These are phyloP conservation scores for Globisporangium nunn DNA, from an alignment of 352 stramenopile genomes.

Conservation along the genomic window DNA sequence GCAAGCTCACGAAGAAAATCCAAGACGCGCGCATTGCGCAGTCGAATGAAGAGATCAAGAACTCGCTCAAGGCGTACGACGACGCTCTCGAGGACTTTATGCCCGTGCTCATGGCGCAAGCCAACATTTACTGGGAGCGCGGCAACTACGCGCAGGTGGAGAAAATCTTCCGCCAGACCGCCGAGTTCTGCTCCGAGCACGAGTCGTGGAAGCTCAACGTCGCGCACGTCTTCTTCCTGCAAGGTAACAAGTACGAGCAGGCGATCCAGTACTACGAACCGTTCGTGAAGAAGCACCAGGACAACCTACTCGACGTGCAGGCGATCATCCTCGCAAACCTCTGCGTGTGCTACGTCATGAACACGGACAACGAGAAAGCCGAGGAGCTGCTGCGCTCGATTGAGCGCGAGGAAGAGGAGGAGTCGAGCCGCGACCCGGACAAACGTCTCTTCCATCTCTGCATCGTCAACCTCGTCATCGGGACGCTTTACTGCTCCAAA, in stretches of 20 bases:
- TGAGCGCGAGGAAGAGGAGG: constrained; percentile 92
- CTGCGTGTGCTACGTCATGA: constrained; percentile 97
- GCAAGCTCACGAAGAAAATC: constrained; percentile 93
- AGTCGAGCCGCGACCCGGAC: constrained; percentile 82
- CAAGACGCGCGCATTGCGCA: constrained; percentile 88
- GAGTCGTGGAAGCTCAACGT: constrained; percentile 96
- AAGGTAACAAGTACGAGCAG: constrained; percentile 87
- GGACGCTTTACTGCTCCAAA: constrained; percentile 97
- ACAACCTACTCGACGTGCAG: constrained; percentile 91
- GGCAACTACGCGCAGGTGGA: constrained; percentile 96
- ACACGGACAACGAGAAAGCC: constrained; percentile 94
- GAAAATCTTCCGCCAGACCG: constrained; percentile 92
- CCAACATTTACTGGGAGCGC: constrained; percentile 94
- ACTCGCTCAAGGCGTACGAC: constrained; percentile 90
- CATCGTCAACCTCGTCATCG: constrained; percentile 97
- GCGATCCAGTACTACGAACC: constrained; percentile 93
- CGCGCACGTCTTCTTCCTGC: constrained; percentile 94
- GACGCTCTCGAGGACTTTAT: constrained; percentile 93
- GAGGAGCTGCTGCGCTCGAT: constrained; percentile 94
- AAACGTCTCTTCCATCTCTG: constrained; percentile 93
- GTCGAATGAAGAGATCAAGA: constrained; percentile 92
- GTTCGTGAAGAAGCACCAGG: constrained; percentile 91
- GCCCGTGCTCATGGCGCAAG: constrained; percentile 95
- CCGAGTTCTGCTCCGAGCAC: constrained; percentile 94
- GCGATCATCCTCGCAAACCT: constrained; percentile 96